Evolutionary conservation across 2,329 filamentous ascomycete species (phyloP), one percentile per base, ranked within the genome.

Genomic region (Aspergillus melleus): DNA sequence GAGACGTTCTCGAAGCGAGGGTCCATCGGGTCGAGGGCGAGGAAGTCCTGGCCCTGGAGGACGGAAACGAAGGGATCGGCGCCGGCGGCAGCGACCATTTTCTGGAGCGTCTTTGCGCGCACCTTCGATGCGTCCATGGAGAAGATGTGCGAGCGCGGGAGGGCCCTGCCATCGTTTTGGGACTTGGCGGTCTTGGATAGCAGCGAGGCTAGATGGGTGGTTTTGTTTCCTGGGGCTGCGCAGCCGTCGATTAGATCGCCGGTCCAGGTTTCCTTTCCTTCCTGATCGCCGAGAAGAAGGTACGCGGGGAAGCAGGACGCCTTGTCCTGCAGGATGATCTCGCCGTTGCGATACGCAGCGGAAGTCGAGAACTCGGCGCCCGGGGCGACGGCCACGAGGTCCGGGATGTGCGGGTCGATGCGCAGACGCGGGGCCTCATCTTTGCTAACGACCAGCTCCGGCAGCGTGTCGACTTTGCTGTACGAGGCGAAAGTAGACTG

Each of bases 261-360:
- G 3, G 66, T 49, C 66, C 71, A 74, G 0, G 55, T 9, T 29
- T 29, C 1, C 8, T 29, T 49, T 59, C 85, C 80, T 9, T 47
- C 57, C 29, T 16, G 20, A 11, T 86, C 79, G 0, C 78, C 79
- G 54, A 96, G 83, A 0, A 99, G 80, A 2, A 99, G 81, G 72
- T 95, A 95, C 0, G 94, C 95, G 0, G 95, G 95, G 70, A 99
- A 97, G 72, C 95, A 99, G 0, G 93, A 97, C 0, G 95, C 94
- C 76, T 97, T 98, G 71, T 98, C 95, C 74, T 99, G 95, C 24
- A 98, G 80, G 61, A 98, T 96, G 55, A 98, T 86, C 51, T 87
- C 84, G 1, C 94, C 94, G 1, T 84, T 80, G 14, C 80, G 83
- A 74, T 98, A 98, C 0, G 92, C 89, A 14, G 84, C 77, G 8